phyloP scores from a whole-genome alignment of 2,329 filamentous ascomycete species.

The Ilyonectria robusta region DNA sequence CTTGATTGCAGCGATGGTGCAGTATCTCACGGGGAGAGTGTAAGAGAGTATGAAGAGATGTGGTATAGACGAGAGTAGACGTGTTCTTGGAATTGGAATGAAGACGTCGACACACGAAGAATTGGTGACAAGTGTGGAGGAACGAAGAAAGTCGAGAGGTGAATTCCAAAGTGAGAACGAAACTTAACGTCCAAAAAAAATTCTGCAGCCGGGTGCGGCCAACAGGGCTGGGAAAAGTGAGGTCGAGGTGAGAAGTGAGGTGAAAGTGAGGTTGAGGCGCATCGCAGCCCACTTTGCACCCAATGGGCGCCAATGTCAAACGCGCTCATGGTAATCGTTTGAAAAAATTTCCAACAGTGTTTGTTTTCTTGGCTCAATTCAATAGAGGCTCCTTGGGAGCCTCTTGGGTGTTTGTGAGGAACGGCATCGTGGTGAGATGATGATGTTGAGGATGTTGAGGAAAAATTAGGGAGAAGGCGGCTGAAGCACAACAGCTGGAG shows the following conservation, averaged over 20 bases:
- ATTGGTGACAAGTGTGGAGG: background rate
- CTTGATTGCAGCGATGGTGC: background rate
- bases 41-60: background rate
- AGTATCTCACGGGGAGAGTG: background rate
- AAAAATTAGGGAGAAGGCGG: background rate
- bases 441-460: background rate
- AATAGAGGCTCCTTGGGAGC: background rate
- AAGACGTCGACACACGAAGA: background rate
- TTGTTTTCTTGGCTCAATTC: background rate
- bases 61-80: background rate
- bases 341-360: too few relatives aligned
- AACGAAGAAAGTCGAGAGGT: background rate
- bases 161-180: background rate
- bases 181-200: background rate
- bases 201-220: background rate
- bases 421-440: background rate
- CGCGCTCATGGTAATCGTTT: background rate
- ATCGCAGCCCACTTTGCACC: background rate
- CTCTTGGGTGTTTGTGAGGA: background rate
- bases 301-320: background rate
- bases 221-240: background rate
- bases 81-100: background rate
- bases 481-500: background rate
- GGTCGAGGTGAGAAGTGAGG: conserved; percentile 3
- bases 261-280: background rate